Evolutionary conservation across 1,139 yeast genomes (phyloP).

Genomic region (Yamadazyma diddensiae): DNA sequence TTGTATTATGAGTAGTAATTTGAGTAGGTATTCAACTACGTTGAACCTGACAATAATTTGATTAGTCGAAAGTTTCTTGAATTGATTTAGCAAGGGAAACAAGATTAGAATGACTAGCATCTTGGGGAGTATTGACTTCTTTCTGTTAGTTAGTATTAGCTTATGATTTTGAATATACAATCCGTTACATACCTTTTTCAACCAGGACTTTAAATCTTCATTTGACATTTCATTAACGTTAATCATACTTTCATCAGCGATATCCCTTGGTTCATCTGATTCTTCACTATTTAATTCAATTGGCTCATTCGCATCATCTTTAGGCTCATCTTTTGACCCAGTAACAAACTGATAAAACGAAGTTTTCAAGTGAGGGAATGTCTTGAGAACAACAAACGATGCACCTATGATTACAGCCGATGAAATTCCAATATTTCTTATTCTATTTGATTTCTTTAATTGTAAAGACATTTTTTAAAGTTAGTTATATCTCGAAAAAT

Average conservation of each 20-base stretch:
- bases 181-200: slow-evolving; percentile 34
- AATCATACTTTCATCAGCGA: slow-evolving; percentile 20
- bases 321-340: slow-evolving; percentile 18
- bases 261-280: slow-evolving; percentile 9
- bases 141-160: slow-evolving; percentile 33
- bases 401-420: slow-evolving; percentile 36
- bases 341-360: slow-evolving; percentile 22
- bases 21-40: slow-evolving; percentile 18
- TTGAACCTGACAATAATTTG: slow-evolving; percentile 20
- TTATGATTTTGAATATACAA: slow-evolving; percentile 17
- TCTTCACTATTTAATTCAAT: slow-evolving; percentile 18
- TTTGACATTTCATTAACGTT: slow-evolving; percentile 38
- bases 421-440: slow-evolving; percentile 6
- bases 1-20: slow-evolving; percentile 6
- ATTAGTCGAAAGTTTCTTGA: slow-evolving; percentile 26
- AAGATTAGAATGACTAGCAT: slow-evolving; percentile 47
- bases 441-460: slow-evolving; percentile 8
- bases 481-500: background rate
- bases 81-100: slow-evolving; percentile 47
- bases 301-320: slow-evolving; percentile 21
- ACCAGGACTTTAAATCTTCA: slow-evolving; percentile 37
- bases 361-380: slow-evolving; percentile 50
- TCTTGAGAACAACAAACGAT: slow-evolving; percentile 41
- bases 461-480: slow-evolving; percentile 8
- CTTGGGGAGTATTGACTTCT: slow-evolving; percentile 46